Conservation (phyloP, 805 yeast species). For the Saturnispora zaruensis region DNA sequence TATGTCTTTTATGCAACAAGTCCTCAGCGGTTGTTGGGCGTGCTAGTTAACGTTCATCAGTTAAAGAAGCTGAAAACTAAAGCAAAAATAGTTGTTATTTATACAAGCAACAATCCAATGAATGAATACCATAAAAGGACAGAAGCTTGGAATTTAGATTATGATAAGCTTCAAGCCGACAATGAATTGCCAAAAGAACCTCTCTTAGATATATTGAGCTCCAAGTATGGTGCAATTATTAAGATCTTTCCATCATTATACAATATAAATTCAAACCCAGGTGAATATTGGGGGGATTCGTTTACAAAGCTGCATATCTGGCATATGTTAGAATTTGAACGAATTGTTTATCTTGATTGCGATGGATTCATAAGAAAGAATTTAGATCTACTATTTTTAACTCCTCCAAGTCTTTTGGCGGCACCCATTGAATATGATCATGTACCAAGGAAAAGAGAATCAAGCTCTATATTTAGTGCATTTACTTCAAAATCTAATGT, state of each 20-base stretch:
- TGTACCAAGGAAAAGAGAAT: constrained; percentile 7
- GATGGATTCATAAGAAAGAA: constrained; percentile 37
- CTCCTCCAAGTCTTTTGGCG: constrained; percentile 40
- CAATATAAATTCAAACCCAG: constrained; percentile 12
- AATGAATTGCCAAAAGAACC: neutral
- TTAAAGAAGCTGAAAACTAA: constrained; percentile 29
- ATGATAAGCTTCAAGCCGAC: neutral
- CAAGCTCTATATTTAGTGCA: neutral
- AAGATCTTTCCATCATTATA: constrained; percentile 20
- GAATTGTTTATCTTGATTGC: constrained; percentile 50
- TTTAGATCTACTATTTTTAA: constrained; percentile 44
- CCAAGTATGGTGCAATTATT: constrained; percentile 22
- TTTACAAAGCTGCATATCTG: constrained; percentile 50
- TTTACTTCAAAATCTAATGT: neutral
- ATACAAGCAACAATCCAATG: constrained; percentile 18
- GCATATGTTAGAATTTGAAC: constrained; percentile 38
- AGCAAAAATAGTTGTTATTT: constrained; percentile 41
- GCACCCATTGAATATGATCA: constrained; percentile 31
- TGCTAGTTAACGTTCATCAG: constrained; percentile 38
- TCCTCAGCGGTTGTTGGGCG: constrained; percentile 41
- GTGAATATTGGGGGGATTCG: constrained; percentile 38
- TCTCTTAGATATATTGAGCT: neutral
- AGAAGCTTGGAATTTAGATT: constrained; percentile 2
- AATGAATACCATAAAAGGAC: constrained; percentile 5
- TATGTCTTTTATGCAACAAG: constrained; percentile 57